phyloP scores from a whole-genome alignment of 2,329 filamentous ascomycete genomes.

The Epichloe baconii region DNA sequence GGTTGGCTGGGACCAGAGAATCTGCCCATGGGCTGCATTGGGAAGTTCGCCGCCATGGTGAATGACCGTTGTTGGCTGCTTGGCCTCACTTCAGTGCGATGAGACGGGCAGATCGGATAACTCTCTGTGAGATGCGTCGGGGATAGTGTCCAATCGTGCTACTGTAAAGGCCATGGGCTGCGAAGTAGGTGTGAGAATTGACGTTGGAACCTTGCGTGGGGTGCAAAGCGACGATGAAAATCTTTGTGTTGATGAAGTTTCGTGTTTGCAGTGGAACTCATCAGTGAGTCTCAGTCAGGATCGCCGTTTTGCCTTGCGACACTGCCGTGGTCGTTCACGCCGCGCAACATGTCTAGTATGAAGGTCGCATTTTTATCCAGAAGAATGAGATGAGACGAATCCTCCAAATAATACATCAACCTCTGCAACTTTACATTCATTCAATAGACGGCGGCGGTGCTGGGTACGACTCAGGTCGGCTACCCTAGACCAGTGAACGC shows the following conservation, averaged over 20 bases:
- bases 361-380: neutral
- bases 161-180: neutral
- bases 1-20: conserved; percentile 56
- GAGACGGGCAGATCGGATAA: neutral
- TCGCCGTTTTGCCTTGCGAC: neutral
- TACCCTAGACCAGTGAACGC: no score
- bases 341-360: neutral
- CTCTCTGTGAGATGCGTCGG: neutral
- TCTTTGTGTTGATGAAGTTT: neutral
- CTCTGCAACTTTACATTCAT: no score
- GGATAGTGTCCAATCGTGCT: neutral
- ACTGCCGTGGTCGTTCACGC: neutral
- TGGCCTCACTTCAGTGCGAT: neutral
- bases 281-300: neutral
- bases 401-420: no score
- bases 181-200: neutral
- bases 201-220: no score
- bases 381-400: neutral
- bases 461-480: no score
- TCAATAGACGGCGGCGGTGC: no score
- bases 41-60: conserved; percentile 32
- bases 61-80: neutral
- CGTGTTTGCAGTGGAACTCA: neutral
- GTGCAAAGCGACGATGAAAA: neutral
- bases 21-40: conserved; percentile 55